Percentiles rank a stretch among this genome's conserved stretches.
phyloP scores from a whole-genome alignment of 2,329 filamentous ascomycete species.

The Trichoderma koningiopsis region DNA sequence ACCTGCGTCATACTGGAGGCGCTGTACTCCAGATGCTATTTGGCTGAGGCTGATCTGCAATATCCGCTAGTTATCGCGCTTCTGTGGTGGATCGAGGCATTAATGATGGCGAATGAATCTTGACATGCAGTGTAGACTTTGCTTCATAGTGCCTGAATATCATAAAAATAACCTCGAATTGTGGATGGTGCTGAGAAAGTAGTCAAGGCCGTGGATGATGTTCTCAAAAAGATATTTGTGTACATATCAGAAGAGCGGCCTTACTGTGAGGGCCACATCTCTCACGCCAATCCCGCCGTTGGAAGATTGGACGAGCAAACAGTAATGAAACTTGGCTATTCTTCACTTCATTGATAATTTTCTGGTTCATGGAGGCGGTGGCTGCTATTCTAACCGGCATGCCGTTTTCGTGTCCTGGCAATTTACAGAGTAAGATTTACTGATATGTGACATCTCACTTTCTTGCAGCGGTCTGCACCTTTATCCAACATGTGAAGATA shows the following conservation, averaged over 20 bases:
- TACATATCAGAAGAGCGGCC: too few species aligned
- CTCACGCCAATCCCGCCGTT: background rate
- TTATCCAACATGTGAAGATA: background rate
- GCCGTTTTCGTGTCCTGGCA: background rate
- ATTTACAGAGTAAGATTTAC: background rate
- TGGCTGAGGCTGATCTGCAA: background rate
- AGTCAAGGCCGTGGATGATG: background rate
- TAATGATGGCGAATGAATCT: background rate
- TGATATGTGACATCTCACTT: background rate
- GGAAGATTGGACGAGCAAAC: background rate
- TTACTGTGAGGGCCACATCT: background rate
- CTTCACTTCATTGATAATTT: background rate
- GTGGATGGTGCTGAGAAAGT: background rate
- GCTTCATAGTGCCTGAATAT: background rate
- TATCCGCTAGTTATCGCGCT: background rate
- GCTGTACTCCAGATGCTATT: background rate
- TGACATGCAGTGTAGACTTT: background rate
- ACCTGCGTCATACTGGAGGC: constrained; percentile 16
- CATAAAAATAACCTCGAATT: background rate
- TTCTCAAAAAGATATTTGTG: background rate
- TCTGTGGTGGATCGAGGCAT: background rate
- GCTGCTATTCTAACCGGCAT: background rate
- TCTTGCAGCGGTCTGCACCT: background rate
- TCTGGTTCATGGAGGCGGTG: background rate
- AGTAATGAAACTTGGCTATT: background rate